Base-by-base conservation (phyloP, 352 stramenopile species). In the Phytophthora megakarya region DNA sequence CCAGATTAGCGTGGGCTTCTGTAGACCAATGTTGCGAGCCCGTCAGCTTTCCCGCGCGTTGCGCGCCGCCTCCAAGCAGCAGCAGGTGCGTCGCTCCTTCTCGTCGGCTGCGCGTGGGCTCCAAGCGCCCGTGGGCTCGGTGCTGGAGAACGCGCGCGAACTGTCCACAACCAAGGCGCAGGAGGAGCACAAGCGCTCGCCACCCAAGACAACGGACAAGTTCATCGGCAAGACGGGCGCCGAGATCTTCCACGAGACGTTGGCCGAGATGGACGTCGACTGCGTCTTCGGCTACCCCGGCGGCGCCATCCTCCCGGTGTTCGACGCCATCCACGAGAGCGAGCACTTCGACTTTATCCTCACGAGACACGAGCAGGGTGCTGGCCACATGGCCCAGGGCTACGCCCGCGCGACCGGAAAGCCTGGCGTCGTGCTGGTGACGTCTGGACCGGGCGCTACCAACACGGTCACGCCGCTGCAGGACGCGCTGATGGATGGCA, bases 401-500 rank as follows among this genome's bases (percentile, higher is more conserved):
- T 95, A 95, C 39, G 87, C 87, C 10, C 78, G 87, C 21, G 87
- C 87, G 12, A 93, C 85, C 35, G 87, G 84, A 54, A 95, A 93
- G 70, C 87, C 95, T 2, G 95, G 93, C 35, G 89, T 98, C 30
- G 93, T 97, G 42, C 81, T 98, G 30, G 95, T 97, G 42, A 98
- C 95, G 4, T 98, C 90, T 0, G 95, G 95, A 55, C 95, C 95
- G 21, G 95, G 95, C 21, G 91, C 93, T 7, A 98, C 95, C 53
- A 98, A 98, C 67, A 95, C 96, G 2, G 89, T 98, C 30, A 98
- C 95, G 11, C 93, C 93, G 15, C 70, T 98, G 45, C 89, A 97
- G 51, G 95, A 98, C 70, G 95, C 91, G 61, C 89, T 98, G 32
- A 98, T 97, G 78, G 95, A 98, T 62, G 95, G 95, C 35, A 97